These are phyloP conservation scores for Rhizopus microsporus DNA, from an alignment of 371 early-diverging fungal genomes.

Conservation along the genomic window DNA sequence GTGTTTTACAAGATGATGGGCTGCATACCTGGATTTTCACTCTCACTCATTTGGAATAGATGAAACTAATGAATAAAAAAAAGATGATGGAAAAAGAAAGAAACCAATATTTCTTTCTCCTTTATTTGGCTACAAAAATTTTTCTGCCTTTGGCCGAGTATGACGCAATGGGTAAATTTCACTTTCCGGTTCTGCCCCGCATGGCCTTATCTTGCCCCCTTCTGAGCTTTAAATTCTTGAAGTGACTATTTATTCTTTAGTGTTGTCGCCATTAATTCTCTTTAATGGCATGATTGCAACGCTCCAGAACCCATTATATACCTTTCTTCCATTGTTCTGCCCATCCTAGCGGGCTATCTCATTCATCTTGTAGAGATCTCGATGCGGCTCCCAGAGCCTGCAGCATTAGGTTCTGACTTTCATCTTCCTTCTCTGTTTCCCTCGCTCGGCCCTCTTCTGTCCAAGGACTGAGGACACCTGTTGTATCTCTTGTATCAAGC, in stretches of 20 bases:
- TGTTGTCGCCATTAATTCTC: too few species aligned
- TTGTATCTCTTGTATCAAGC: slow-evolving; percentile 9
- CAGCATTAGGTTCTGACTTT: not conserved
- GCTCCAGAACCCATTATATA: slow-evolving; percentile 6
- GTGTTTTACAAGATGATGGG: not conserved
- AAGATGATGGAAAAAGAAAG: slow-evolving; percentile 1
- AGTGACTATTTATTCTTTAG: too few species aligned
- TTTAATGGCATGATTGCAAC: slow-evolving; percentile 23
- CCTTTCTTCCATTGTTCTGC: slow-evolving; percentile 13
- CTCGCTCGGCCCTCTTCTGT: not conserved
- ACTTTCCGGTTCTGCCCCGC: too few species aligned
- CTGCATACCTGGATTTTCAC: slow-evolving; percentile 29
- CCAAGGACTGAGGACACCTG: not conserved
- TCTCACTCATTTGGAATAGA: slow-evolving; percentile 24
- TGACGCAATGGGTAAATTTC: too few species aligned
- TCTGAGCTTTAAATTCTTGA: too few species aligned
- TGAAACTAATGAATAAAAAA: not conserved
- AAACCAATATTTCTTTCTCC: not conserved
- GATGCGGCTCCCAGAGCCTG: not conserved
- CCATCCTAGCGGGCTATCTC: slow-evolving; percentile 2
- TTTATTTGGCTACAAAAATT: not conserved
- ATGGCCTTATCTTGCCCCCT: too few species aligned
- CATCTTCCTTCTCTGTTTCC: slow-evolving; percentile 5
- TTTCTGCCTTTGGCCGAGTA: not conserved
- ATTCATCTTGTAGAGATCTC: not conserved